These are phyloP conservation scores for Jacaranda mimosifolia DNA, from an alignment of 257 asterid species.

Conservation along the genomic window DNA sequence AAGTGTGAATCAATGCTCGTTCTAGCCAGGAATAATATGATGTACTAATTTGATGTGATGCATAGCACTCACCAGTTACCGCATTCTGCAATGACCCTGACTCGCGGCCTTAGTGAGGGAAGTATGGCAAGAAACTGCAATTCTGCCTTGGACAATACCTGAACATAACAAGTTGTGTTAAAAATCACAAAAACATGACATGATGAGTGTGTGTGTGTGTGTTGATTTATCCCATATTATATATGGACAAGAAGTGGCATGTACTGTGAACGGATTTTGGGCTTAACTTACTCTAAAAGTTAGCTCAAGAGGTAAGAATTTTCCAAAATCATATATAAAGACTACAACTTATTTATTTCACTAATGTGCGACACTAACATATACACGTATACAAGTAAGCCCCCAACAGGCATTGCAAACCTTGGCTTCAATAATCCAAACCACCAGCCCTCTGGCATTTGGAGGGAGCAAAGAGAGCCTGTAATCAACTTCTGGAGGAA, in stretches of 20 bases:
- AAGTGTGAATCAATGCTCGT: background rate
- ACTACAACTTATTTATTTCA: too few relatives aligned
- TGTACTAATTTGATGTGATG: background rate
- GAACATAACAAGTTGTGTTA: background rate
- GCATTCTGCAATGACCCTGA: conserved; percentile 87
- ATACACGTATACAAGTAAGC: too few relatives aligned
- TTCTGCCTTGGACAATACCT: conserved; percentile 74
- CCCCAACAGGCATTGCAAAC: conserved; percentile 31
- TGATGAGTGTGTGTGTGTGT: background rate
- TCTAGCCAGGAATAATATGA: background rate
- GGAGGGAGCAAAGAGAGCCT: conserved; percentile 89
- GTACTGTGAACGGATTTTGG: too few relatives aligned
- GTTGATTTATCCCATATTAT: background rate
- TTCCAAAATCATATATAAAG: too few relatives aligned
- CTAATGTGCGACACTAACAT: too few relatives aligned
- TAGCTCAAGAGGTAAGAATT: too few relatives aligned
- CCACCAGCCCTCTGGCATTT: conserved; percentile 74
- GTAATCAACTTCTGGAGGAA: conserved; percentile 91
- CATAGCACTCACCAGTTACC: conserved; percentile 70
- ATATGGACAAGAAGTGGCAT: background rate
- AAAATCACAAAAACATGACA: background rate
- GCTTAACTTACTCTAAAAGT: too few relatives aligned
- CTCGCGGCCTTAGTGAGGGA: conserved; percentile 78
- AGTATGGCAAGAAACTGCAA: conserved; percentile 73
- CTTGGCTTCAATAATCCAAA: conserved; percentile 90